Evolutionary conservation across 495 filamentous ascomycete species (phyloP).

Genomic region (Hypoxylon cercidicola): DNA sequence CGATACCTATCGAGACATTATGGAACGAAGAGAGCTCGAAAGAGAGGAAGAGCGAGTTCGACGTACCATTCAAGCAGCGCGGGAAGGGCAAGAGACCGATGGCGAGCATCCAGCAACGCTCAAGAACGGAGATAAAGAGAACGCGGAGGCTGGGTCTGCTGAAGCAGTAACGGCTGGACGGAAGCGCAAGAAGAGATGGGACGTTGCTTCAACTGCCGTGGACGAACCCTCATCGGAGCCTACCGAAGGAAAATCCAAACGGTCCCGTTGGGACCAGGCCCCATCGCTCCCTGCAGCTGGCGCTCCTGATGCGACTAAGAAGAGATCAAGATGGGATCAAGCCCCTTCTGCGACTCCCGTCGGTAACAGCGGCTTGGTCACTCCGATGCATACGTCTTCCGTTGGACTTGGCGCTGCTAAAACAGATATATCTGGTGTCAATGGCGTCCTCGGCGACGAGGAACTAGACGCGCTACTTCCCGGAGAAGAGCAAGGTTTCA

Average conservation of each 20-base stretch:
- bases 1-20: slow-evolving; percentile 85
- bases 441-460: slow-evolving; percentile 87
- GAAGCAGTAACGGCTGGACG: slow-evolving; percentile 69
- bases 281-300: slow-evolving; percentile 69
- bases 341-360: slow-evolving; percentile 86
- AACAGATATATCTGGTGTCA: slow-evolving; percentile 80
- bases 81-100: slow-evolving; percentile 65
- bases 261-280: slow-evolving; percentile 92
- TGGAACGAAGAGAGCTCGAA: slow-evolving; percentile 91
- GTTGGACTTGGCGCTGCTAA: slow-evolving; percentile 69
- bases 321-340: slow-evolving; percentile 89
- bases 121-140: slow-evolving; percentile 76
- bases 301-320: slow-evolving; percentile 67
- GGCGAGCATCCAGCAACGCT: slow-evolving; percentile 72
- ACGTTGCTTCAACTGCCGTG: slow-evolving; percentile 68
- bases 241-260: slow-evolving; percentile 69
- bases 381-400: slow-evolving; percentile 81
- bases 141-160: slow-evolving; percentile 73
- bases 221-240: slow-evolving; percentile 59
- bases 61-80: slow-evolving; percentile 80
- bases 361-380: slow-evolving; percentile 81
- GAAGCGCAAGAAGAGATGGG: slow-evolving; percentile 96
- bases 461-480: slow-evolving; percentile 94
- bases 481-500: slow-evolving; percentile 80
- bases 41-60: slow-evolving; percentile 92